These are phyloP conservation scores for Phytophthora hibernalis DNA, from an alignment of 352 stramenopile genomes.

Conservation along the genomic window DNA sequence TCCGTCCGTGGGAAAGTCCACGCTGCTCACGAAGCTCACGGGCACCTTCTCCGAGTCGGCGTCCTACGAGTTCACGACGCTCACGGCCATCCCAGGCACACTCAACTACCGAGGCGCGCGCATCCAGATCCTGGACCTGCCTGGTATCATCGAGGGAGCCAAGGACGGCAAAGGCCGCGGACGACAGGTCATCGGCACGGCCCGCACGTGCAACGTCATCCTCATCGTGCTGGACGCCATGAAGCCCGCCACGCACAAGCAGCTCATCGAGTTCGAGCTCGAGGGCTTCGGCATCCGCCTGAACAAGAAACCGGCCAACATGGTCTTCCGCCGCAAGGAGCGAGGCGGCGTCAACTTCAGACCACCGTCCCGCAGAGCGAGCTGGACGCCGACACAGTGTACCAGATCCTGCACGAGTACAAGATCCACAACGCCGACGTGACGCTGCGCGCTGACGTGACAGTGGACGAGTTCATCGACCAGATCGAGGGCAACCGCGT, in stretches of 20 bases:
- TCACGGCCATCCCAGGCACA: constrained; percentile 98
- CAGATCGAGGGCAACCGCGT: constrained; percentile 98
- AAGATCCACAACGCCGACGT: constrained; percentile 98
- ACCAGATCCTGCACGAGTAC: constrained; percentile 98
- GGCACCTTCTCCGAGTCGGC: constrained; percentile 96
- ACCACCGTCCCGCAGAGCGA: constrained; percentile 92
- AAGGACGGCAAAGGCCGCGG: constrained; percentile 98
- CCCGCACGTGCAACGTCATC: constrained; percentile 98
- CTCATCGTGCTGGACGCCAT: constrained; percentile 97
- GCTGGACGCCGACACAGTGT: constrained; percentile 95
- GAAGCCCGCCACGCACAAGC: constrained; percentile 98
- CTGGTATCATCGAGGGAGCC: constrained; percentile 98
- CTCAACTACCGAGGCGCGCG: constrained; percentile 95
- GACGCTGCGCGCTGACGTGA: constrained; percentile 95
- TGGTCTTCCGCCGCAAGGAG: constrained; percentile 97
- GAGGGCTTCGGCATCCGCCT: constrained; percentile 98
- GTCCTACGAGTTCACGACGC: constrained; percentile 99
- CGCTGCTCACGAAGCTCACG: constrained; percentile 97
- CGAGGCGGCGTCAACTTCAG: constrained; percentile 98
- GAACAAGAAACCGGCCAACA: constrained; percentile 98
- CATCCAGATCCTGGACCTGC: constrained; percentile 92
- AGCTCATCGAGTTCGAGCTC: constrained; percentile 98
- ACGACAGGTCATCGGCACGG: constrained; percentile 97
- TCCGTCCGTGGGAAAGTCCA: constrained; percentile 99
- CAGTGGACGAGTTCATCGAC: constrained; percentile 99